These are phyloP conservation scores for Lentithecium fluviatile DNA, from an alignment of 495 filamentous ascomycete species.

Conservation along the genomic window DNA sequence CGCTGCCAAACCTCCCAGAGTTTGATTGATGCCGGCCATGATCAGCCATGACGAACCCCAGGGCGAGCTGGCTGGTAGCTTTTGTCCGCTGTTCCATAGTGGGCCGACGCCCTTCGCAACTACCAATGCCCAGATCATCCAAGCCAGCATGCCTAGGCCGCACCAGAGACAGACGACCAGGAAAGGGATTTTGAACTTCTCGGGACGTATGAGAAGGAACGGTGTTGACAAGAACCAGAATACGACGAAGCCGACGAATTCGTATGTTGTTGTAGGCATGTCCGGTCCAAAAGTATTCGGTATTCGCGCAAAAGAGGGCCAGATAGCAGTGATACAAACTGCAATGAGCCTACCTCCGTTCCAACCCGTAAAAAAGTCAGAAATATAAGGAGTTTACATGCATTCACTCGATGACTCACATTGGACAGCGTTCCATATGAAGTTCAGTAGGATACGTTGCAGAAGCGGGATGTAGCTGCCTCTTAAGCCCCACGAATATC, in stretches of 20 bases:
- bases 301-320: slow-evolving; percentile 47
- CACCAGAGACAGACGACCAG: slow-evolving; percentile 37
- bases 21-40: slow-evolving; percentile 44
- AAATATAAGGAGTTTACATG: background rate
- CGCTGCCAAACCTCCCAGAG: slow-evolving; percentile 39
- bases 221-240: slow-evolving; percentile 41
- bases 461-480: slow-evolving; percentile 34
- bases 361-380: slow-evolving; percentile 11
- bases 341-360: slow-evolving; percentile 39
- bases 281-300: slow-evolving; percentile 44
- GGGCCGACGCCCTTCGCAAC: slow-evolving; percentile 43
- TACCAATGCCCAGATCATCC: slow-evolving; percentile 46
- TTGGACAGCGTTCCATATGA: slow-evolving; percentile 38
- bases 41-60: slow-evolving; percentile 37
- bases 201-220: slow-evolving; percentile 46
- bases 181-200: slow-evolving; percentile 47
- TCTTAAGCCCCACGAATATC: slow-evolving; percentile 41
- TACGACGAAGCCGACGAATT: slow-evolving; percentile 51
- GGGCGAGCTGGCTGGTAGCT: slow-evolving; percentile 33
- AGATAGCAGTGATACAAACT: slow-evolving; percentile 46
- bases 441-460: slow-evolving; percentile 33
- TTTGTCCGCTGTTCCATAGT: slow-evolving; percentile 26
- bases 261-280: slow-evolving; percentile 45
- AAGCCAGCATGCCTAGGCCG: slow-evolving; percentile 39
- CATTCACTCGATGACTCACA: slow-evolving; percentile 9